Evolutionary conservation across 768 basidiomycete genomes (phyloP).

Genomic region (Cubamyces sp.): DNA sequence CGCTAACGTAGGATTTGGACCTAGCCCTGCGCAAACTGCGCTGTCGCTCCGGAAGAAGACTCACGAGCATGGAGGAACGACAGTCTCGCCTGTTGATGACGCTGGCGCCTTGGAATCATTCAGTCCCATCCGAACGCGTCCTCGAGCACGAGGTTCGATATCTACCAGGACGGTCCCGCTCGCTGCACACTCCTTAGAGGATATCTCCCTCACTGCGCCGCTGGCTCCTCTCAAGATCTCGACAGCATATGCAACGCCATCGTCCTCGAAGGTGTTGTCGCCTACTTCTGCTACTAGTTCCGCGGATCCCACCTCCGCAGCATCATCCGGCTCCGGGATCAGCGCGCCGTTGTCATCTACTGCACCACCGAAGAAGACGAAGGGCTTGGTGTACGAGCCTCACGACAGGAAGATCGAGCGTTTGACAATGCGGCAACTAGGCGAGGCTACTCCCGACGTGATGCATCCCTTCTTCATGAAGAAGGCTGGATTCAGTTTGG

Average conservation of each 20-base stretch:
- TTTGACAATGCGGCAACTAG: constrained; percentile 83
- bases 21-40: constrained; percentile 6
- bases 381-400: constrained; percentile 54
- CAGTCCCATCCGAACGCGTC: constrained; percentile 3
- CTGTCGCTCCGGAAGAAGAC: constrained; percentile 15
- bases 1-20: background rate
- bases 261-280: constrained; percentile 10
- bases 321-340: background rate
- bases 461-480: constrained; percentile 90
- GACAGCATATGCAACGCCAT: background rate
- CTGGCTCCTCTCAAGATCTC: constrained; percentile 8
- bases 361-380: constrained; percentile 26
- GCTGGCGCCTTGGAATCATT: background rate
- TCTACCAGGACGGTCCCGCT: constrained; percentile 15
- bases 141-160: constrained; percentile 14
- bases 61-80: background rate
- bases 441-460: constrained; percentile 87
- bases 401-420: constrained; percentile 72
- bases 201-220: background rate
- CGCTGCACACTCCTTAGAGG: constrained; percentile 17
- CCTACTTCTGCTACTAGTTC: constrained; percentile 10
- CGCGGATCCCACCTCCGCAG: background rate
- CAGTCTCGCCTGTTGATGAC: background rate
- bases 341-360: background rate
- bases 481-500: constrained; percentile 79